Evolutionary conservation across 2,329 filamentous ascomycete species (phyloP).

Genomic region (Canariomyces notabilis): DNA sequence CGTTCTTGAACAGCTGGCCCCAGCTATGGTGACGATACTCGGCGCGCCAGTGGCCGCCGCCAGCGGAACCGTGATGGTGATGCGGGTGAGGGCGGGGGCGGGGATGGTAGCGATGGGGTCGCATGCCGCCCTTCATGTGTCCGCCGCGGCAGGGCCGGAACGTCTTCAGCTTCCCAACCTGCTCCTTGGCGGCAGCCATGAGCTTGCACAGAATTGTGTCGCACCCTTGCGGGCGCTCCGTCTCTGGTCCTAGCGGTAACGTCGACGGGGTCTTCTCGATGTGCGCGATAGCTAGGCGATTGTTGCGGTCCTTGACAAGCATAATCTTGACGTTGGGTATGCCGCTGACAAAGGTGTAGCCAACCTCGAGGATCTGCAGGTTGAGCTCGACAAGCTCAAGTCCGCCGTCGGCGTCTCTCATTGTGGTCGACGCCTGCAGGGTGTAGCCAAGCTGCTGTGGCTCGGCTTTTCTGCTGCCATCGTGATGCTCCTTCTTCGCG

Average conservation of each 20-base stretch:
- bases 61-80: slow-evolving; percentile 20
- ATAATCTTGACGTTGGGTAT: slow-evolving; percentile 54
- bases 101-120: background rate
- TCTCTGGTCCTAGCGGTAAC: background rate
- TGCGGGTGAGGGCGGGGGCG: slow-evolving; percentile 21
- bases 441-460: slow-evolving; percentile 45
- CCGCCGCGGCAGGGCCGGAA: slow-evolving; percentile 36
- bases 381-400: slow-evolving; percentile 50
- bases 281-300: slow-evolving; percentile 50
- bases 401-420: slow-evolving; percentile 46
- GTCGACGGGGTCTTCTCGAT: slow-evolving; percentile 33
- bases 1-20: slow-evolving; percentile 47
- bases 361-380: slow-evolving; percentile 57
- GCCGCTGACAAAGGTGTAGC: slow-evolving; percentile 48
- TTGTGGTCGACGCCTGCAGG: slow-evolving; percentile 37
- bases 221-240: slow-evolving; percentile 31
- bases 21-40: slow-evolving; percentile 33
- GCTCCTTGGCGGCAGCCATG: slow-evolving; percentile 45
- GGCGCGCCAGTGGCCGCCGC: slow-evolving; percentile 5
- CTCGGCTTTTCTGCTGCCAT: slow-evolving; percentile 13
- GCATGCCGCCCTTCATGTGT: slow-evolving; percentile 8
- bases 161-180: slow-evolving; percentile 34
- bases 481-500: slow-evolving; percentile 15
- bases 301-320: slow-evolving; percentile 54
- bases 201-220: slow-evolving; percentile 50